Percentiles rank a stretch among this genome's conserved stretches.
Conservation (phyloP, 148 eudicot genomes). For the Rhododendron griersonianum region DNA sequence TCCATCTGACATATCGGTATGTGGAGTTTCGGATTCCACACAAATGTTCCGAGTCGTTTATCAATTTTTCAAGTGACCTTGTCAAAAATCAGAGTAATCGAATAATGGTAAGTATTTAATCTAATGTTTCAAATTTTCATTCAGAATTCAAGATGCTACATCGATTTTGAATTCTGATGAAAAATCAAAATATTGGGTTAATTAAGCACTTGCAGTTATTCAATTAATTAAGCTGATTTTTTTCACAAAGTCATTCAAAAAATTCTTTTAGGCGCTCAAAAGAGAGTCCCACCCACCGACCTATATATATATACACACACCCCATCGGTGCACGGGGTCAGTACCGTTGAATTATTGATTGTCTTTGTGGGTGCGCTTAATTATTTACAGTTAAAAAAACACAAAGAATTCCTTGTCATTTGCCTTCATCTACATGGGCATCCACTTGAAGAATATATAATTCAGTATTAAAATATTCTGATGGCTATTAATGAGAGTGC, state of each 20-base stretch:
- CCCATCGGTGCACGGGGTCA: neutral
- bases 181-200: no score
- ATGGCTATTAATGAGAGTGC: neutral
- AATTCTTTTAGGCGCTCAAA: neutral
- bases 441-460: neutral
- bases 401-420: neutral
- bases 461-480: neutral
- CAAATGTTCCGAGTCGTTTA: no score
- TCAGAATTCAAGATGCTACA: neutral
- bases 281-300: neutral
- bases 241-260: no score
- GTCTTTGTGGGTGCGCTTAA: neutral
- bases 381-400: neutral
- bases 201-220: neutral
- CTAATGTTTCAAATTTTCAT: no score
- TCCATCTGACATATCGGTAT: no score
- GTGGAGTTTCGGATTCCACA: no score
- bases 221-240: no score
- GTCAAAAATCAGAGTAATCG: neutral
- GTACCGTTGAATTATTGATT: neutral
- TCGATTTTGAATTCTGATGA: neutral
- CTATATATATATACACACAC: no score
- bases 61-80: no score
- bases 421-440: no score
- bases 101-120: no score